A percentile compares a stretch with the other conserved stretches of the same genome.
Conservation (phyloP, 2,329 filamentous ascomycete species). For the Penicillium sp. region DNA sequence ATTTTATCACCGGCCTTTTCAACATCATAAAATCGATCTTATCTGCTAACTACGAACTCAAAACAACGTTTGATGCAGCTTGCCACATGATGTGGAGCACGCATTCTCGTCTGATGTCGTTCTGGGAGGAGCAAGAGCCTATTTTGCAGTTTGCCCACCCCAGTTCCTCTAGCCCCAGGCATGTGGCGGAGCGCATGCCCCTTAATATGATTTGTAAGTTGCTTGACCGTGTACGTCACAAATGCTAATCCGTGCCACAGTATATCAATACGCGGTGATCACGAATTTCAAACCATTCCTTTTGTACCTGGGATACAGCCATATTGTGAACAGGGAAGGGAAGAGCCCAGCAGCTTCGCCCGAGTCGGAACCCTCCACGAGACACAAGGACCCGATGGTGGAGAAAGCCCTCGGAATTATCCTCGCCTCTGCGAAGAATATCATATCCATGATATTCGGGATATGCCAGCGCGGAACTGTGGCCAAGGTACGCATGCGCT, state of each 20-base stretch:
- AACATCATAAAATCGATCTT: neutral
- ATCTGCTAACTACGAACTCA: neutral
- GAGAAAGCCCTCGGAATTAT: neutral
- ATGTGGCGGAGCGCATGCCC: neutral
- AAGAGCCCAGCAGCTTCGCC: neutral
- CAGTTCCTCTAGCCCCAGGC: neutral
- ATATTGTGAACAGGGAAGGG: neutral
- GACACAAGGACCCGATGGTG: neutral
- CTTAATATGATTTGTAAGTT: neutral
- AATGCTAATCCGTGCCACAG: neutral
- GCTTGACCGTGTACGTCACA: too few species aligned
- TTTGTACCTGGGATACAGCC: constrained; percentile 2
- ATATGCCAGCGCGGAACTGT: neutral
- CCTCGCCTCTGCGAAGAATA: neutral
- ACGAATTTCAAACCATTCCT: constrained; percentile 5
- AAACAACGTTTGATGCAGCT: neutral
- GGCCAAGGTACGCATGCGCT: neutral
- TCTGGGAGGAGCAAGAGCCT: constrained; percentile 1
- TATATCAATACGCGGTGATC: constrained; percentile 2
- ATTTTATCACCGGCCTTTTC: neutral
- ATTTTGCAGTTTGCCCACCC: neutral
- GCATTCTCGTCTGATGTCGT: neutral
- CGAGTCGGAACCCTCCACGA: neutral
- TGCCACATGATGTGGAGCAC: constrained; percentile 1
- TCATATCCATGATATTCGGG: neutral